Evolutionary conservation across 495 filamentous ascomycete species (phyloP).

Genomic region (Lasiosphaeria miniovina): DNA sequence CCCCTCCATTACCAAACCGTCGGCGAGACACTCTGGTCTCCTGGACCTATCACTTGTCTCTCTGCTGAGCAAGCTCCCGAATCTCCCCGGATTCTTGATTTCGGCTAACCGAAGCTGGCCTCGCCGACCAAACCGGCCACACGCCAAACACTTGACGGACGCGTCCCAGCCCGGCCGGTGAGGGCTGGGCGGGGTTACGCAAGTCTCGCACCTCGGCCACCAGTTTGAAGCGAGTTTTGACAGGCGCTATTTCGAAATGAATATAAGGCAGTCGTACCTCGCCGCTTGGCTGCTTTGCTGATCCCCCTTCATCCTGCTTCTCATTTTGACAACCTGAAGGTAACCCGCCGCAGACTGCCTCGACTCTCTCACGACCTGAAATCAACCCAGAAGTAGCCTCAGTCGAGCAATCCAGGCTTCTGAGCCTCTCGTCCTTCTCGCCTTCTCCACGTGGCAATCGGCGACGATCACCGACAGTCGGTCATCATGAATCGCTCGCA

Average conservation of each 20-base stretch:
- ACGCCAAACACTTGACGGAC: slow-evolving; percentile 1
- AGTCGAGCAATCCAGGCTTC: no score
- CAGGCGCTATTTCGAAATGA: neutral
- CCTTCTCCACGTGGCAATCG: neutral
- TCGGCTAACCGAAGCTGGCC: neutral
- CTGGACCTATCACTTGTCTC: neutral
- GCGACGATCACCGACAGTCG: neutral
- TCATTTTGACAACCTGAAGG: neutral
- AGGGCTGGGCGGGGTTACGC: neutral
- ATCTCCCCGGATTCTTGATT: neutral
- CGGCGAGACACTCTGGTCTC: neutral
- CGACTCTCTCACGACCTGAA: no score
- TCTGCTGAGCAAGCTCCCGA: no score
- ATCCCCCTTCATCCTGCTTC: neutral
- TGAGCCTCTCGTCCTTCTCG: no score
- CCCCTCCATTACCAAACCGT: neutral
- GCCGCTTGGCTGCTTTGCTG: neutral
- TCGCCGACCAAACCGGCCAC: neutral
- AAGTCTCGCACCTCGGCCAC: neutral
- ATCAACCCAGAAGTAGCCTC: no score
- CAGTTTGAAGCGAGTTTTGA: slow-evolving; percentile 1
- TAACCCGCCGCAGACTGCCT: no score
- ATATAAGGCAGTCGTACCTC: neutral
- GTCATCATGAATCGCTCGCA: slow-evolving; percentile 7
- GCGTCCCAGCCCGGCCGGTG: neutral